These are phyloP conservation scores for Cladophialophora psammophila DNA, from an alignment of 2,329 filamentous ascomycete species.

Conservation along the genomic window DNA sequence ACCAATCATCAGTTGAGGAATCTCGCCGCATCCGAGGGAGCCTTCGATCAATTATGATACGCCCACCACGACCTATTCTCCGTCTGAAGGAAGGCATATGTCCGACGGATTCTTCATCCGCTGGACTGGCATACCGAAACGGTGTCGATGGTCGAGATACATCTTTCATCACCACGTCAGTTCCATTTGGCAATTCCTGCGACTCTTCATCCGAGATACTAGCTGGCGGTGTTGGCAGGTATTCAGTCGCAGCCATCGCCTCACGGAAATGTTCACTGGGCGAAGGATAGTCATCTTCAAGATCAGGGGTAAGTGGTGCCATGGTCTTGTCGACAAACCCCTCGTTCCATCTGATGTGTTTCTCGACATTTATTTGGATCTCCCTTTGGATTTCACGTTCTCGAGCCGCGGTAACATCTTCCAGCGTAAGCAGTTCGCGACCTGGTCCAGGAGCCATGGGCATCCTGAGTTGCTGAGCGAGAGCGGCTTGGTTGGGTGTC, in stretches of 20 bases:
- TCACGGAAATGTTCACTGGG: slow-evolving; percentile 67
- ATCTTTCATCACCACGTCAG: slow-evolving; percentile 40
- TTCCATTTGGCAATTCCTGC: slow-evolving; percentile 24
- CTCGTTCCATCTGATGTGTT: slow-evolving; percentile 90
- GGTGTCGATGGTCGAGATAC: slow-evolving; percentile 43
- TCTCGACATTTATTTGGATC: slow-evolving; percentile 84
- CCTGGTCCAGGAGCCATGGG: slow-evolving; percentile 73
- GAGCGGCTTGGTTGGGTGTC: slow-evolving; percentile 65
- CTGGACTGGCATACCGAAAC: slow-evolving; percentile 51
- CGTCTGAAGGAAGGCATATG: slow-evolving; percentile 75
- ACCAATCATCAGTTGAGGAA: slow-evolving; percentile 53
- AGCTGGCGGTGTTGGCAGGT: slow-evolving; percentile 61
- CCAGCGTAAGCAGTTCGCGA: slow-evolving; percentile 77
- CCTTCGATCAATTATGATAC: slow-evolving; percentile 86
- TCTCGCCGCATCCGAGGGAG: slow-evolving; percentile 64
- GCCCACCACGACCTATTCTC: slow-evolving; percentile 82
- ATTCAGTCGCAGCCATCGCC: slow-evolving; percentile 70
- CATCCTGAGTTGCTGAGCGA: slow-evolving; percentile 71
- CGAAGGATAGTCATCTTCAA: slow-evolving; percentile 62
- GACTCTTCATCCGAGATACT: slow-evolving; percentile 54
- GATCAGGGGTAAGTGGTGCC: slow-evolving; percentile 80
- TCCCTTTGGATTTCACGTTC: slow-evolving; percentile 81
- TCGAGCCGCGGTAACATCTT: slow-evolving; percentile 80
- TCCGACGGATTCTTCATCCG: slow-evolving; percentile 52
- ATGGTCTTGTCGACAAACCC: slow-evolving; percentile 88